phyloP scores from a whole-genome alignment of 2,329 filamentous ascomycete species.

The Curvularia spicifera region DNA sequence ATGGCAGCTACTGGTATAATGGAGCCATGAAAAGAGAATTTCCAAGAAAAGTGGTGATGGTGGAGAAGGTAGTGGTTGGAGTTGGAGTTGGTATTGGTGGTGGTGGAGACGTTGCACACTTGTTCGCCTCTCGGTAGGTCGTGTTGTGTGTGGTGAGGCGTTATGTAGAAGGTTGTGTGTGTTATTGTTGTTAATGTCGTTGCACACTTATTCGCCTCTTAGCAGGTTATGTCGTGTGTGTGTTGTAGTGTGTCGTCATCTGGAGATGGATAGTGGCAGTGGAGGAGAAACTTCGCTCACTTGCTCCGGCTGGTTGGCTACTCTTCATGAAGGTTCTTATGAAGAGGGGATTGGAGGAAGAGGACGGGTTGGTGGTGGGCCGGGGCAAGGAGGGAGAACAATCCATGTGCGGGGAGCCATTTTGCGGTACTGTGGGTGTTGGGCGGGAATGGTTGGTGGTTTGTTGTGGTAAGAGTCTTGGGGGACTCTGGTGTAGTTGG shows the following conservation, averaged over 20 bases:
- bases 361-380: slow-evolving; percentile 8
- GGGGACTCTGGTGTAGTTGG: neutral
- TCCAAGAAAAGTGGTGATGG: neutral
- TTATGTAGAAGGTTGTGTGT: too few relatives aligned
- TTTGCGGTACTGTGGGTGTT: neutral
- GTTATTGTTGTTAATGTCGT: too few relatives aligned
- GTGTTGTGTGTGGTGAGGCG: too few relatives aligned
- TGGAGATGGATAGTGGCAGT: too few relatives aligned
- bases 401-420: slow-evolving; percentile 9
- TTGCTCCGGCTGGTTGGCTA: neutral
- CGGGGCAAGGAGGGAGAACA: slow-evolving; percentile 7
- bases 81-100: too few relatives aligned
- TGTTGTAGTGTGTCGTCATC: too few relatives aligned
- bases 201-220: too few relatives aligned
- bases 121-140: too few relatives aligned
- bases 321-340: neutral
- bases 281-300: too few relatives aligned
- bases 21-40: neutral
- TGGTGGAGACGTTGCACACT: too few relatives aligned
- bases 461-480: neutral
- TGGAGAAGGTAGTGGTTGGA: too few relatives aligned
- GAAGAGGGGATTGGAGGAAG: slow-evolving; percentile 4
- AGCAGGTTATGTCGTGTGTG: too few relatives aligned
- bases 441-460: neutral
- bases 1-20: slow-evolving; percentile 7